Conservation (phyloP, 257 asterid species). For the Galeopsis tetrahit region DNA sequence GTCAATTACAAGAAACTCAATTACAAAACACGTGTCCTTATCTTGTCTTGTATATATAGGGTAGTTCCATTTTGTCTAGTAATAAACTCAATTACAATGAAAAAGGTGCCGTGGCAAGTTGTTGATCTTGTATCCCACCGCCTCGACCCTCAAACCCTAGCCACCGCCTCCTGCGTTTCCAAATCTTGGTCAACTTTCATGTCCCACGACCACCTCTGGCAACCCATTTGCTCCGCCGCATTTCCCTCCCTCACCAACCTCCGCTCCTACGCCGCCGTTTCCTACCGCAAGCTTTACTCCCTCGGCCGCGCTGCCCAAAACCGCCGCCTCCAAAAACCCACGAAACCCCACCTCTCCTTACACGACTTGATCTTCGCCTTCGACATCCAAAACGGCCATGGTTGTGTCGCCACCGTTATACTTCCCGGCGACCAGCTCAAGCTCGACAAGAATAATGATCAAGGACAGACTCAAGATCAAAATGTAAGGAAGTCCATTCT, state of each 20-base stretch:
- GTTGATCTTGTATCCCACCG: constrained; percentile 57
- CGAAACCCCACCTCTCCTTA: constrained; percentile 54
- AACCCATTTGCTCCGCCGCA: constrained; percentile 50
- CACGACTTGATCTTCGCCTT: constrained; percentile 50
- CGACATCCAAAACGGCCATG: constrained; percentile 40
- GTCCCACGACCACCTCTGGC: constrained; percentile 84
- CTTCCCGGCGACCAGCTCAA: constrained; percentile 45
- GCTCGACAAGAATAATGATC: constrained; percentile 13
- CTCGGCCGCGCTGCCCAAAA: constrained; percentile 55
- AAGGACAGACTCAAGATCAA: too few species aligned
- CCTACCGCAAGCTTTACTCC: constrained; percentile 62
- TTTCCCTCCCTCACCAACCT: too few species aligned
- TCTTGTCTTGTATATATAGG: neutral
- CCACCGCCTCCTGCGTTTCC: constrained; percentile 67
- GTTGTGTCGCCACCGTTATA: constrained; percentile 32
- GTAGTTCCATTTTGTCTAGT: too few species aligned
- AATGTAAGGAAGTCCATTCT: too few species aligned
- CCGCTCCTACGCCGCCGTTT: constrained; percentile 37
- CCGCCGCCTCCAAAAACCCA: constrained; percentile 50
- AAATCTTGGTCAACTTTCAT: constrained; percentile 66
- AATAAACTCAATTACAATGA: neutral
- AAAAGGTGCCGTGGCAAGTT: constrained; percentile 61
- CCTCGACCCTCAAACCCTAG: constrained; percentile 68
- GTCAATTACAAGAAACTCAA: too few species aligned
- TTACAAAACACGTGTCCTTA: too few species aligned